Base-by-base conservation (phyloP, 768 basidiomycete species). In the Boletus eberwhitei region DNA sequence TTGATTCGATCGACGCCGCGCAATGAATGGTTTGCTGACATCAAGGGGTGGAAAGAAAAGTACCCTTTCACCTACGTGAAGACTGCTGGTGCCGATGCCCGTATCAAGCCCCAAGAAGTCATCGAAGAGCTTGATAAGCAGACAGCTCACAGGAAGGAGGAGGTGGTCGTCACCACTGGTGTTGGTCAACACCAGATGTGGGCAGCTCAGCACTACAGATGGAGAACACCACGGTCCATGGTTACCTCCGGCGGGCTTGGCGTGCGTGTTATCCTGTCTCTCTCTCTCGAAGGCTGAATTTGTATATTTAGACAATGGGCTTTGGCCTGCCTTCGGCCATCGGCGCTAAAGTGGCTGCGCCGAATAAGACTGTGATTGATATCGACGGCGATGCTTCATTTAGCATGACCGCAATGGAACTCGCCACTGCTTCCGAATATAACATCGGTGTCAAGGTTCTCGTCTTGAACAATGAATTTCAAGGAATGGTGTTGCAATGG, bases 131-230 rank as follows among this genome's bases (percentile, higher is more conserved):
- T 99, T 39, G 87, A 98, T 65, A 77, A 66, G 50, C 90, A 93
- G 75, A 84, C 84, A n/a, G 77, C 76, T 45, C 79, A 88, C 55
- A 82, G 76, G 71, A 96, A 98, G 75, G 88, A 91, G 53, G 85
- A 98, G 22, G 81, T 97, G 37, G 74, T 99, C 65, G 74, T 99
- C 49, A 73, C 92, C 12, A 99, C 97, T 16, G 97, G 97, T 62
- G 97, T 99, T 21, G 97, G 97, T 8, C 97, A 99, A 71, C 97
- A 98, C 75, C 96, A 99, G 74, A 98, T 98, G 97, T 98, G 93
- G 94, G 96, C 96, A 2, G 92, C 91, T 39, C 97, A 99, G 71
- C 79, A 87, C 70, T 98, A 84, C 74, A 79, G 95, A 54, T 99
- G 95, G 95, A 88, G 75, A 57, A 75, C 87, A 46, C 97, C 97